These are phyloP conservation scores for Boeremia exigua DNA, from an alignment of 2,329 filamentous ascomycete genomes.

Conservation along the genomic window DNA sequence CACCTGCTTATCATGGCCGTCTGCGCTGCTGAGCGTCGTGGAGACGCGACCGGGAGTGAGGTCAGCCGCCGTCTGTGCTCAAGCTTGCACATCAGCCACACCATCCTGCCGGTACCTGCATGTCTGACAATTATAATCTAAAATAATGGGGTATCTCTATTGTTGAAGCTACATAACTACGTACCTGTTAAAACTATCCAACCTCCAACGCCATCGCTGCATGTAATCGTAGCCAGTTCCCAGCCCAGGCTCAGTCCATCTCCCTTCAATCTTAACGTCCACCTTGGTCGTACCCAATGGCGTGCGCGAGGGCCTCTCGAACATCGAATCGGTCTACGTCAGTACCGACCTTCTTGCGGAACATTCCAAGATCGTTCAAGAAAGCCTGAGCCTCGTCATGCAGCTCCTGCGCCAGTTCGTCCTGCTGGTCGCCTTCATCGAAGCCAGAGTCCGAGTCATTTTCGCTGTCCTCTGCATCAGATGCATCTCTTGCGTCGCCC, in stretches of 20 bases:
- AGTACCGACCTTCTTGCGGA: constrained; percentile 84
- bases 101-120: constrained; percentile 2
- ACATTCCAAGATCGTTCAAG: constrained; percentile 78
- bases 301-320: constrained; percentile 29
- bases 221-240: constrained; percentile 34
- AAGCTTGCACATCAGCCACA: constrained; percentile 12
- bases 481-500: constrained; percentile 31
- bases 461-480: constrained; percentile 46
- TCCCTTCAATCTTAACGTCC: constrained; percentile 3
- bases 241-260: background rate
- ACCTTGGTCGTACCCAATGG: constrained; percentile 8
- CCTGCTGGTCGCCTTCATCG: constrained; percentile 63
- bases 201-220: constrained; percentile 39
- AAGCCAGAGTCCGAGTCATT: constrained; percentile 58
- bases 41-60: constrained; percentile 13
- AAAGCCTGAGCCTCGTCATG: constrained; percentile 87
- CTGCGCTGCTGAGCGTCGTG: background rate
- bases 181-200: background rate
- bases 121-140: background rate
- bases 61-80: constrained; percentile 19
- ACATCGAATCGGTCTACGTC: constrained; percentile 71
- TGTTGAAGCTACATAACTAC: constrained; percentile 15
- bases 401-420: constrained; percentile 65
- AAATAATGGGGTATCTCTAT: background rate
- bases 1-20: constrained; percentile 23